These are phyloP conservation scores for Pichia sporocuriosa DNA, from an alignment of 805 yeast genomes.

Conservation along the genomic window DNA sequence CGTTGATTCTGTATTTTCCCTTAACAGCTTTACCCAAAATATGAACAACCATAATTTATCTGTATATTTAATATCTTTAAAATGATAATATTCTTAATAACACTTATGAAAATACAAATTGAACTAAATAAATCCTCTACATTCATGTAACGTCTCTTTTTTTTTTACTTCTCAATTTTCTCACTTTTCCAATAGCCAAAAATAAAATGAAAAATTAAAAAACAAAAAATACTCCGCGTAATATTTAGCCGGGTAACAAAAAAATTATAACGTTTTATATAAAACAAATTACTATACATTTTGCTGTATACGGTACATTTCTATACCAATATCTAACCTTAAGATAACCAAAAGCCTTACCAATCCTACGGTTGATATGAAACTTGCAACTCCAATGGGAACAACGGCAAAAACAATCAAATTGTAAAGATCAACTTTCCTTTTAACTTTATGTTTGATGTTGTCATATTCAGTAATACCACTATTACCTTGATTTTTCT, in stretches of 20 bases:
- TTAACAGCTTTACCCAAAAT: constrained; percentile 45
- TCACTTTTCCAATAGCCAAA: no score
- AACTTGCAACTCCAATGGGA: constrained; percentile 95
- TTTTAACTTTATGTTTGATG: constrained; percentile 21
- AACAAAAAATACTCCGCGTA: background rate
- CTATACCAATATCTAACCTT: constrained; percentile 49
- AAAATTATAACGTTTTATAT: no score
- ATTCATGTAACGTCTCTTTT: no score
- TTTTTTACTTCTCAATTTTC: no score
- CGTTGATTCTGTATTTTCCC: constrained; percentile 32
- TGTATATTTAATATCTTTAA: no score
- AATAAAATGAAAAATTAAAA: no score
- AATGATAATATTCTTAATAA: no score
- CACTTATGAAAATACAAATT: no score
- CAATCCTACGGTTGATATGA: constrained; percentile 82
- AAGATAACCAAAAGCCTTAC: constrained; percentile 69
- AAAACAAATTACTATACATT: no score
- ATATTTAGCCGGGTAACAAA: background rate
- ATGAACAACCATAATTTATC: constrained; percentile 51
- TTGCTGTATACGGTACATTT: constrained; percentile 10
- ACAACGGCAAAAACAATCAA: constrained; percentile 95
- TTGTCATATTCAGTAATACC: constrained; percentile 1
- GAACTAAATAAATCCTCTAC: no score
- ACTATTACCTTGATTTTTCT: constrained; percentile 1
- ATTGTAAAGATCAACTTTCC: constrained; percentile 80